Evolutionary conservation across 768 basidiomycete species (phyloP).

Genomic region (Boletus eberwhitei): DNA sequence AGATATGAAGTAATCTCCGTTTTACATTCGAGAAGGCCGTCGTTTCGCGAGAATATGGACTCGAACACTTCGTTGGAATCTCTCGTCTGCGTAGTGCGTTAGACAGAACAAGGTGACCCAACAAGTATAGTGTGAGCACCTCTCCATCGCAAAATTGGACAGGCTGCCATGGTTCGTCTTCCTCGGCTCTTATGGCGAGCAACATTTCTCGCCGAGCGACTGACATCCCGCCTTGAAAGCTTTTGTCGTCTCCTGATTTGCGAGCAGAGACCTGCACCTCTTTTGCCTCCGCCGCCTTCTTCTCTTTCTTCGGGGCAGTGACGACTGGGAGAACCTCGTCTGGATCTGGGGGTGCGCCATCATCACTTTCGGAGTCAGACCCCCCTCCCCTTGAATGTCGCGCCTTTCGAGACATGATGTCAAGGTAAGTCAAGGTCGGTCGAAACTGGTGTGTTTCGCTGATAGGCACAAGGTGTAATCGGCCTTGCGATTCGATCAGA

Average conservation of each 20-base stretch:
- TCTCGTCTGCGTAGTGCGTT: conserved; percentile 42
- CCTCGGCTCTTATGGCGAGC: conserved; percentile 65
- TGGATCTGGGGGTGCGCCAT: conserved; percentile 76
- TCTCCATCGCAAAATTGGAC: conserved; percentile 62
- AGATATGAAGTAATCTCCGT: conserved; percentile 56
- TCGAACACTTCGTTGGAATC: conserved; percentile 59
- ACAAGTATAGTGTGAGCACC: conserved; percentile 40
- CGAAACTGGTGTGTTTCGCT: conserved; percentile 78
- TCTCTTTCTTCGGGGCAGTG: conserved; percentile 50
- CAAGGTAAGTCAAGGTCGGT: conserved; percentile 79
- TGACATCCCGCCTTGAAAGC: conserved; percentile 65
- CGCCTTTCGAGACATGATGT: conserved; percentile 62
- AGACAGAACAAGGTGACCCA: conserved; percentile 4
- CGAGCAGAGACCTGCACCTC: conserved; percentile 78
- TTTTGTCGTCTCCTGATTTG: conserved; percentile 60
- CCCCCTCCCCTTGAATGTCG: conserved; percentile 48
- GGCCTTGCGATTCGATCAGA: conserved; percentile 42
- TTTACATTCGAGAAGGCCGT: conserved; percentile 49
- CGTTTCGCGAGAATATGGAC: conserved; percentile 57
- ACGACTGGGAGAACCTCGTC: conserved; percentile 57
- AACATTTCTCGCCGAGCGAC: conserved; percentile 74
- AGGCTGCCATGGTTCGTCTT: conserved; percentile 74
- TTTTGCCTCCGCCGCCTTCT: conserved; percentile 55
- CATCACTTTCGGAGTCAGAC: conserved; percentile 68
- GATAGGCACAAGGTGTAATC: conserved; percentile 75